These are phyloP conservation scores for Xeromyces bisporus DNA, from an alignment of 495 filamentous ascomycete species.

Conservation along the genomic window DNA sequence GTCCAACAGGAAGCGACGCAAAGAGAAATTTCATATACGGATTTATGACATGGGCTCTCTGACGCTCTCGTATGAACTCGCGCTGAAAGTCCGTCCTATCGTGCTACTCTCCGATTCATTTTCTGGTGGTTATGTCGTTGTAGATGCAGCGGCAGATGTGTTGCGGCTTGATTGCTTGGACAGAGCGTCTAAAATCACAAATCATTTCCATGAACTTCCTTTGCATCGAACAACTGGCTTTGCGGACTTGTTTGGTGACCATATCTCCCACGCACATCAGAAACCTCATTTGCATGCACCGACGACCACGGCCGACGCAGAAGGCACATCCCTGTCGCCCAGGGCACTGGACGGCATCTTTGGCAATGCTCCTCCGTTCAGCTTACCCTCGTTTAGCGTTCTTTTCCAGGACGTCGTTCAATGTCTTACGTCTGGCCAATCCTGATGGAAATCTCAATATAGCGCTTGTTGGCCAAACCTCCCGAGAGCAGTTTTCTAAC, in stretches of 20 bases:
- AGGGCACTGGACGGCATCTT: slow-evolving; percentile 60
- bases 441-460: slow-evolving; percentile 1
- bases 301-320: slow-evolving; percentile 20
- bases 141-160: slow-evolving; percentile 24
- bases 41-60: slow-evolving; percentile 24
- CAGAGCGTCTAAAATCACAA: slow-evolving; percentile 34
- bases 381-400: slow-evolving; percentile 59
- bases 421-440: slow-evolving; percentile 10
- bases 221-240: slow-evolving; percentile 30
- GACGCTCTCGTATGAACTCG: slow-evolving; percentile 13
- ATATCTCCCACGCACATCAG: neutral
- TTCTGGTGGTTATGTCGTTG: slow-evolving; percentile 41
- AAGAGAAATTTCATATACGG: slow-evolving; percentile 10
- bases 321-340: slow-evolving; percentile 37
- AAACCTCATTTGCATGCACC: slow-evolving; percentile 7
- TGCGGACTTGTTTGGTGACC: slow-evolving; percentile 30
- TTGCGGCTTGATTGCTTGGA: slow-evolving; percentile 37
- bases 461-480: no score
- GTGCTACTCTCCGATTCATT: slow-evolving; percentile 21
- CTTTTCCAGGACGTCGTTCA: slow-evolving; percentile 58
- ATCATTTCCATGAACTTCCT: slow-evolving; percentile 26
- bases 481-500: no score
- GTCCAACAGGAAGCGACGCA: slow-evolving; percentile 11
- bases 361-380: slow-evolving; percentile 53
- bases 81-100: slow-evolving; percentile 13